phyloP scores from a whole-genome alignment of 257 asterid species.

The Salvia splendens region DNA sequence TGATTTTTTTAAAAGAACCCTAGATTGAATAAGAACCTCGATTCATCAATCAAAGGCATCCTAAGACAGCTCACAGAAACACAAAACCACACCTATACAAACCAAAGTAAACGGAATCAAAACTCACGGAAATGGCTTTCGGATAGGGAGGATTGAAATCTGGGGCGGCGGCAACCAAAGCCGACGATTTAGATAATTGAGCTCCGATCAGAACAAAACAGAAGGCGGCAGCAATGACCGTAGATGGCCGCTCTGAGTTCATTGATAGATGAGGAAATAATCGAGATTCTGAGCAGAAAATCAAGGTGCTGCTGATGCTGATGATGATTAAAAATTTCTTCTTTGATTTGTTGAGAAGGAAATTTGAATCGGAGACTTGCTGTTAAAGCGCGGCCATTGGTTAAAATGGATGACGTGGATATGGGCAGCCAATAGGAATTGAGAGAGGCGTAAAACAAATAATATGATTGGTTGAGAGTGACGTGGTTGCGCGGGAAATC shows the following conservation, averaged over 20 bases:
- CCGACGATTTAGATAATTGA: constrained; percentile 37
- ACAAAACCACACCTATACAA: not conserved
- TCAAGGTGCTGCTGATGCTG: not conserved
- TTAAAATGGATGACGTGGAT: constrained; percentile 51
- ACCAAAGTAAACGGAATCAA: not conserved
- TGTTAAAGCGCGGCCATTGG: not conserved
- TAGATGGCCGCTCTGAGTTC: constrained; percentile 39
- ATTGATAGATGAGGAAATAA: constrained; percentile 21
- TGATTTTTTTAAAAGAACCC: not conserved
- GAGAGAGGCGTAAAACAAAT: constrained; percentile 38
- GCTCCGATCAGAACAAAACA: constrained; percentile 39
- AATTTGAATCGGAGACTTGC: not conserved
- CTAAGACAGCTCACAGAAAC: not conserved
- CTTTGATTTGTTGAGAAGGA: not conserved
- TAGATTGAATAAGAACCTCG: not conserved
- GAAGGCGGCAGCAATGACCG: constrained; percentile 20
- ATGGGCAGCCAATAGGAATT: constrained; percentile 42
- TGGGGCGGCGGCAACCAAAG: constrained; percentile 38
- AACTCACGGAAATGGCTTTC: constrained; percentile 59
- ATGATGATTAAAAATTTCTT: not conserved
- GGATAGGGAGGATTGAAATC: constrained; percentile 46
- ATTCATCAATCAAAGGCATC: not conserved
- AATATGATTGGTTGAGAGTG: constrained; percentile 28
- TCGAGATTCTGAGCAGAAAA: not conserved
- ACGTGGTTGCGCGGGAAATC: constrained; percentile 33